Percentiles rank a stretch among this genome's conserved stretches.
These are phyloP conservation scores for Psilocybe azurescens DNA, from an alignment of 768 basidiomycete genomes.

Conservation along the genomic window DNA sequence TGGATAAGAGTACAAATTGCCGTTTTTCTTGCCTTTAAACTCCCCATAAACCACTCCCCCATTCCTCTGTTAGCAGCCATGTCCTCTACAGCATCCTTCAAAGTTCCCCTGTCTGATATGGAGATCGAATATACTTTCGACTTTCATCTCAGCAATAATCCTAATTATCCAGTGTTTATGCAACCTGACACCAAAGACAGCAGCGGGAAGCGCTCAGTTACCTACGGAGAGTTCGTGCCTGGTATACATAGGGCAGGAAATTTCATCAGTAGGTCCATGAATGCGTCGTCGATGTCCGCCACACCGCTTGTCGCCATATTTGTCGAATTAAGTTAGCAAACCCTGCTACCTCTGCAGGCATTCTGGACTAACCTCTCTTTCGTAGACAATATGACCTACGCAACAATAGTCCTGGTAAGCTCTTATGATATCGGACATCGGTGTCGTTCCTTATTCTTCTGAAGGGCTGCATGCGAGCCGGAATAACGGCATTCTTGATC, in stretches of 20 bases:
- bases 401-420: not conserved
- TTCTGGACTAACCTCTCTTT: not conserved
- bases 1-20: too few relatives aligned
- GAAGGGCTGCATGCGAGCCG: not conserved
- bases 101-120: not conserved
- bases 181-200: not conserved
- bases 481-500: not conserved
- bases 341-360: too few relatives aligned
- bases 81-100: not conserved
- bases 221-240: not conserved
- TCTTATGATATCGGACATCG: too few relatives aligned
- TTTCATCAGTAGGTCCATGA: not conserved
- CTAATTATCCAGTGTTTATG: conserved; percentile 1
- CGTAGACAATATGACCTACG: not conserved
- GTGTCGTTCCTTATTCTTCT: too few relatives aligned
- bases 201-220: not conserved
- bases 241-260: not conserved
- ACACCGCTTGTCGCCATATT: not conserved
- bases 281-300: not conserved
- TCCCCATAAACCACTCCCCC: not conserved
- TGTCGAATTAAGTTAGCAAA: not conserved
- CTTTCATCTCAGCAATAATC: not conserved
- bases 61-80: not conserved
- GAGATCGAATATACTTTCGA: conserved; percentile 2
- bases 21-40: not conserved